Conservation (phyloP, 2,329 filamentous ascomycete species). For the Penicillium corylophilum region DNA sequence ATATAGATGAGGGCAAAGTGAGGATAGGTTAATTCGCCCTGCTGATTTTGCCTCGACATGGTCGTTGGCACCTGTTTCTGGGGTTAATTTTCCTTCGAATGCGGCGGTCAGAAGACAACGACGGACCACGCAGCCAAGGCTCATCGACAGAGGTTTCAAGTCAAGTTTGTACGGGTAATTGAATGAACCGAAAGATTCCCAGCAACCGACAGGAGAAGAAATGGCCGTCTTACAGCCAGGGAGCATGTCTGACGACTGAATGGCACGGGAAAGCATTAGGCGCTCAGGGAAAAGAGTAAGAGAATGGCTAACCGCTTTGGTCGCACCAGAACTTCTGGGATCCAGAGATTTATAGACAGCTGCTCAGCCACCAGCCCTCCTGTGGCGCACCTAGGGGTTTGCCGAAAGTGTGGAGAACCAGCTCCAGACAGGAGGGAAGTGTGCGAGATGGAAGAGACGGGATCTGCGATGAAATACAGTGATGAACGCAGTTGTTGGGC, state of each 20-base stretch:
- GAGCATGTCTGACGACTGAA: conserved; percentile 11
- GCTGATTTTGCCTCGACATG: conserved; percentile 24
- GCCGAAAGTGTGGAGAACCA: conserved; percentile 13
- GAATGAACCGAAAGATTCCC: conserved; percentile 2
- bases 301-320: conserved; percentile 1
- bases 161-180: conserved; percentile 2
- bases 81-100: conserved; percentile 10
- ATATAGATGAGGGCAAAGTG: conserved; percentile 37
- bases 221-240: conserved; percentile 12
- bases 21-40: conserved; percentile 21
- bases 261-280: not conserved
- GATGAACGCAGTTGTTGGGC: not conserved
- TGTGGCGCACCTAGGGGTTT: conserved; percentile 10
- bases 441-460: not conserved
- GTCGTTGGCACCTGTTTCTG: conserved; percentile 8
- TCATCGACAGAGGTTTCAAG: conserved; percentile 2
- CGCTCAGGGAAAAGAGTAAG: not conserved
- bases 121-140: conserved; percentile 8
- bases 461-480: not conserved
- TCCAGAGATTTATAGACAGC: conserved; percentile 18
- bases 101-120: not conserved
- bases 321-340: conserved; percentile 8
- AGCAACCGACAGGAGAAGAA: conserved; percentile 7
- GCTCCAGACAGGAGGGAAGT: not conserved
- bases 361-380: conserved; percentile 6